These are phyloP conservation scores for Exophiala calicioides DNA, from an alignment of 2,329 filamentous ascomycete genomes.

Conservation along the genomic window DNA sequence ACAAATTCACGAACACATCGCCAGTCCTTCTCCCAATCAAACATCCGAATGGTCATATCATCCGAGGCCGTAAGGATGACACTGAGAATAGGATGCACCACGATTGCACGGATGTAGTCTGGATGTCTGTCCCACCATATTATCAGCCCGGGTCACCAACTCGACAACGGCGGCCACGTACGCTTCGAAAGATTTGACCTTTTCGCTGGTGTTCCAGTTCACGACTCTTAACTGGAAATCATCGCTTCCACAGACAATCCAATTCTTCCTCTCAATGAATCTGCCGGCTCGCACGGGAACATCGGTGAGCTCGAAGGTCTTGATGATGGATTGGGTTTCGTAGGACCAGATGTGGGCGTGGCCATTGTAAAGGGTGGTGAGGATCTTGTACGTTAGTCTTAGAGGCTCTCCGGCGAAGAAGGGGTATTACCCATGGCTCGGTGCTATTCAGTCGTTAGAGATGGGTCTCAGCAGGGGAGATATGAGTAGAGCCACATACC, in stretches of 20 bases:
- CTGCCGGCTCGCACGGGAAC: slow-evolving; percentile 95
- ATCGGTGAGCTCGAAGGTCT: slow-evolving; percentile 98
- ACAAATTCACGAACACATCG: slow-evolving; percentile 97
- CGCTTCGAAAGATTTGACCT: slow-evolving; percentile 48
- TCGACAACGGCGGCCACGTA: slow-evolving; percentile 9
- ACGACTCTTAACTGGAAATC: slow-evolving; percentile 89
- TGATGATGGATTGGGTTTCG: slow-evolving; percentile 94
- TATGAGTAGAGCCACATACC: slow-evolving; percentile 37
- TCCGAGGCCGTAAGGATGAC: slow-evolving; percentile 95
- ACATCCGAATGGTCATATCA: slow-evolving; percentile 98
- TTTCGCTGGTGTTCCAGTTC: slow-evolving; percentile 99
- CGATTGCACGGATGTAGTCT: slow-evolving; percentile 96
- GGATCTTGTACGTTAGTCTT: slow-evolving; percentile 50
- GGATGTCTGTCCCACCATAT: slow-evolving; percentile 59
- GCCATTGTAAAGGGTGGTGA: slow-evolving; percentile 95
- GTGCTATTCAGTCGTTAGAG: slow-evolving; percentile 45
- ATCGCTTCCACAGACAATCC: slow-evolving; percentile 94
- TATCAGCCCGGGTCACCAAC: slow-evolving; percentile 1
- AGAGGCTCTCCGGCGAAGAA: slow-evolving; percentile 30
- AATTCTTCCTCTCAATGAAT: slow-evolving; percentile 97
- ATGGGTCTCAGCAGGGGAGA: neutral
- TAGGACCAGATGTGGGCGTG: slow-evolving; percentile 99
- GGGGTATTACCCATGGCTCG: slow-evolving; percentile 78
- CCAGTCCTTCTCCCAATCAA: slow-evolving; percentile 99
- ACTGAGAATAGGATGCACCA: slow-evolving; percentile 90